Evolutionary conservation across 345 rosid genomes (phyloP).

Genomic region (Moringa oleifera): DNA sequence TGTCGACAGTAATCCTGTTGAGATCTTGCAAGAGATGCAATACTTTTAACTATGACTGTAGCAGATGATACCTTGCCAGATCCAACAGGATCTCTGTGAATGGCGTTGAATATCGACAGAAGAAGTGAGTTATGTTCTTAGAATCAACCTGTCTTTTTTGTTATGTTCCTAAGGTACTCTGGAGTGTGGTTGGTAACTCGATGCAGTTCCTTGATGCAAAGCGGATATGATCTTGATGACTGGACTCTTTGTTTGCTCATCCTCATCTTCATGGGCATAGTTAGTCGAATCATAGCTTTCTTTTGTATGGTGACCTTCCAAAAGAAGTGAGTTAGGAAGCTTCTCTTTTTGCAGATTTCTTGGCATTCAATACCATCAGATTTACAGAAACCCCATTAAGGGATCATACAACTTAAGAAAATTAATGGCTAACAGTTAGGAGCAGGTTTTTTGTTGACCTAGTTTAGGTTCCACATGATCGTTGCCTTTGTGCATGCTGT

Average conservation of each 20-base stretch:
- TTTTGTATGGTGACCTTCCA: slow-evolving; percentile 34
- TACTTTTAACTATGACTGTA: no score
- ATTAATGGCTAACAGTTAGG: neutral
- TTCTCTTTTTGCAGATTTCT: neutral
- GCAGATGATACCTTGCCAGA: no score
- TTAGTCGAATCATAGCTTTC: slow-evolving; percentile 43
- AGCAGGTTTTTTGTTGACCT: neutral
- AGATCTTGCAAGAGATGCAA: no score
- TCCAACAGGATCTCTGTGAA: no score
- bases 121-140: no score
- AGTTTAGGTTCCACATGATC: neutral
- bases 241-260: slow-evolving; percentile 45
- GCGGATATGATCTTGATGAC: slow-evolving; percentile 49
- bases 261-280: slow-evolving; percentile 39
- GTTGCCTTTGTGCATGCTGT: neutral
- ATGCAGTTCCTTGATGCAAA: slow-evolving; percentile 43
- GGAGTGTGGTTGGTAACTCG: slow-evolving; percentile 70
- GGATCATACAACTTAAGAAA: neutral
- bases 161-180: slow-evolving; percentile 33
- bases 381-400: neutral
- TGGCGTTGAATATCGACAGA: neutral
- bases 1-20: no score
- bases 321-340: slow-evolving; percentile 31
- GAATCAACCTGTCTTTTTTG: neutral
- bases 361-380: slow-evolving; percentile 5